A percentile compares a stretch with the other conserved stretches of the same genome.
These are phyloP conservation scores for Phytopythium vexans DNA, from an alignment of 352 stramenopile species.

Conservation along the genomic window DNA sequence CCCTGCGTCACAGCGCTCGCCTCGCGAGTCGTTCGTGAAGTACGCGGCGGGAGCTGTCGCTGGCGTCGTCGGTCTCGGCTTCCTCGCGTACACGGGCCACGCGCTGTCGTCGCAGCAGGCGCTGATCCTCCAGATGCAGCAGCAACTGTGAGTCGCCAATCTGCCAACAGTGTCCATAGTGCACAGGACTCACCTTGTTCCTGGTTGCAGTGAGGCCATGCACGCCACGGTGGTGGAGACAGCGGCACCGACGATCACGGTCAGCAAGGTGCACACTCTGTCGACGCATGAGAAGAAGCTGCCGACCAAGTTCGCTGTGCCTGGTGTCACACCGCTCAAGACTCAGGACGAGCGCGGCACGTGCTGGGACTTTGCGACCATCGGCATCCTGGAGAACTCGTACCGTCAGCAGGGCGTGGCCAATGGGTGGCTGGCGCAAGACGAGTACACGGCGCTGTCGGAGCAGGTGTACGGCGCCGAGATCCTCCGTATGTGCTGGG, in stretches of 20 bases:
- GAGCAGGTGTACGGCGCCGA: constrained; percentile 67
- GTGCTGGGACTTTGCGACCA: too few species aligned
- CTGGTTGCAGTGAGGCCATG: too few species aligned
- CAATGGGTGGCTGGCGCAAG: constrained; percentile 43
- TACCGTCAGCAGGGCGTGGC: constrained; percentile 58
- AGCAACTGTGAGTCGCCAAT: constrained; percentile 55
- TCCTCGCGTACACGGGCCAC: constrained; percentile 31
- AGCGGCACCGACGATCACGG: too few species aligned
- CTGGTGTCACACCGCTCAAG: constrained; percentile 58
- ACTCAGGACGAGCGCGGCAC: constrained; percentile 67
- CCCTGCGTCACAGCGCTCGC: too few species aligned
- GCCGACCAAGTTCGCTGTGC: constrained; percentile 56
- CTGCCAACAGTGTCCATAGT: too few species aligned
- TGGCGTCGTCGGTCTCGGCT: constrained; percentile 27
- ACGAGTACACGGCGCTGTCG: constrained; percentile 58
- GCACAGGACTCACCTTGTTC: too few species aligned
- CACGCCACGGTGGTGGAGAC: constrained; percentile 30
- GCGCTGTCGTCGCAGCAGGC: constrained; percentile 32
- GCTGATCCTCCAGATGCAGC: constrained; percentile 37
- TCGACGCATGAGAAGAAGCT: too few species aligned
- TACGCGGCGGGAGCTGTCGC: constrained; percentile 28
- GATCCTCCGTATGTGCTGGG: constrained; percentile 51
- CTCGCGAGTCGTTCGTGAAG: constrained; percentile 29
- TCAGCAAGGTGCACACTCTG: too few species aligned
- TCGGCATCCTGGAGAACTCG: constrained; percentile 53